These are phyloP conservation scores for Aspergillus hortae DNA, from an alignment of 2,329 filamentous ascomycete genomes.

Conservation along the genomic window DNA sequence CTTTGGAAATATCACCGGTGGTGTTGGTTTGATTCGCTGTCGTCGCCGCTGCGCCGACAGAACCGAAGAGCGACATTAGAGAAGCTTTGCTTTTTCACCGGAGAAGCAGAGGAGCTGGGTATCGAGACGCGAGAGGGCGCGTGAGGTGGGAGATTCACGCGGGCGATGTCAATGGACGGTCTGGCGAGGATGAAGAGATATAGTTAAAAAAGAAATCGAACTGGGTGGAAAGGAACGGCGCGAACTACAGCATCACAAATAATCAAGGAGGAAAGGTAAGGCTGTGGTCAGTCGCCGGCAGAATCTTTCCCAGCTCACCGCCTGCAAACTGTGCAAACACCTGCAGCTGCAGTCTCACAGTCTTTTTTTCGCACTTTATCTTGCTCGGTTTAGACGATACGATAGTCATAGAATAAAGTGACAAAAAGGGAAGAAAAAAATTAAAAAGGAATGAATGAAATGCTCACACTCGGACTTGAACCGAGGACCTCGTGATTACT, in stretches of 20 bases:
- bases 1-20: conserved; percentile 84
- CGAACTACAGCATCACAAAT: neutral
- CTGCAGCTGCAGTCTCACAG: neutral
- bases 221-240: neutral
- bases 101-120: neutral
- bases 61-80: conserved; percentile 52
- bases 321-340: conserved; percentile 7
- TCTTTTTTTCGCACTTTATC: neutral
- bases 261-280: neutral
- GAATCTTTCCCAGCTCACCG: neutral
- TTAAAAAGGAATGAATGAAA: neutral
- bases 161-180: neutral
- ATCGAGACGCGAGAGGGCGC: conserved; percentile 1
- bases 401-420: too few species aligned
- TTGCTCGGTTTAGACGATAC: too few species aligned
- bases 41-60: conserved; percentile 47
- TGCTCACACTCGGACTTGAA: neutral
- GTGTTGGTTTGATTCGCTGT: conserved; percentile 60
- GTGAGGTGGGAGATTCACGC: neutral
- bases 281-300: neutral
- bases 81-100: conserved; percentile 13
- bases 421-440: neutral
- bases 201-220: neutral
- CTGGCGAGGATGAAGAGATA: neutral
- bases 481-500: too few species aligned